A percentile compares a stretch with the other conserved stretches of the same genome.
These are phyloP conservation scores for Wickerhamomyces chaumierensis DNA, from an alignment of 805 yeast genomes.

Conservation along the genomic window DNA sequence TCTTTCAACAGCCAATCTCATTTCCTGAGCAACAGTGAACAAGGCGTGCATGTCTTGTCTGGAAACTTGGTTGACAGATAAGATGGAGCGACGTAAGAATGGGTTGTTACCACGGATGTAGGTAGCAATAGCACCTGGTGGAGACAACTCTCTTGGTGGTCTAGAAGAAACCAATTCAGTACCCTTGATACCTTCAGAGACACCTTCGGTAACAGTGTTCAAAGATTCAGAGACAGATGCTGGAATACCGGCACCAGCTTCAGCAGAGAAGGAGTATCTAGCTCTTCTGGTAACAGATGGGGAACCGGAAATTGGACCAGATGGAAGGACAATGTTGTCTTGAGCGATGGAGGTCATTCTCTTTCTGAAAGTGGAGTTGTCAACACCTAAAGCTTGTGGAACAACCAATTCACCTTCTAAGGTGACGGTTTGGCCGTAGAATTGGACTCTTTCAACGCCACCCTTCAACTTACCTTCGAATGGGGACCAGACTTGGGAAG, in stretches of 20 bases:
- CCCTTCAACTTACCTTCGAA: slow-evolving; percentile 55
- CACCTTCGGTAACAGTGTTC: slow-evolving; percentile 23
- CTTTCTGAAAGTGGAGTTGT: slow-evolving; percentile 19
- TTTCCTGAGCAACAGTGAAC: slow-evolving; percentile 95
- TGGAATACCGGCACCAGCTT: slow-evolving; percentile 27
- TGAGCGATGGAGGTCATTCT: slow-evolving; percentile 17
- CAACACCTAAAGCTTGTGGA: slow-evolving; percentile 46
- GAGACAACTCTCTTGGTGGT: slow-evolving; percentile 62
- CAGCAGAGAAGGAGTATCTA: slow-evolving; percentile 42
- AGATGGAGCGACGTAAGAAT: slow-evolving; percentile 77
- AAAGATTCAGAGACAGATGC: slow-evolving; percentile 17
- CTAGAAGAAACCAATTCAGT: slow-evolving; percentile 63
- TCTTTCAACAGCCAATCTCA: slow-evolving; percentile 94
- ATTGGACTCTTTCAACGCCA: slow-evolving; percentile 78
- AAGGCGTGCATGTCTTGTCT: slow-evolving; percentile 86
- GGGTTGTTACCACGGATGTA: slow-evolving; percentile 78
- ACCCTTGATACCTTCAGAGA: slow-evolving; percentile 33
- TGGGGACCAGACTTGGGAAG: slow-evolving; percentile 40
- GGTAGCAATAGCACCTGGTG: slow-evolving; percentile 69
- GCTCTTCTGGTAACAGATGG: slow-evolving; percentile 25
- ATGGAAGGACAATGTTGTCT: slow-evolving; percentile 7
- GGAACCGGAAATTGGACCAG: slow-evolving; percentile 25
- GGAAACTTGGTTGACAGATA: slow-evolving; percentile 79
- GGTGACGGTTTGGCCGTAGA: slow-evolving; percentile 69
- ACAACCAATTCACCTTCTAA: slow-evolving; percentile 71